A percentile compares a stretch with the other conserved stretches of the same genome.
These are phyloP conservation scores for Withania somnifera DNA, from an alignment of 305 asterid species.

Conservation along the genomic window DNA sequence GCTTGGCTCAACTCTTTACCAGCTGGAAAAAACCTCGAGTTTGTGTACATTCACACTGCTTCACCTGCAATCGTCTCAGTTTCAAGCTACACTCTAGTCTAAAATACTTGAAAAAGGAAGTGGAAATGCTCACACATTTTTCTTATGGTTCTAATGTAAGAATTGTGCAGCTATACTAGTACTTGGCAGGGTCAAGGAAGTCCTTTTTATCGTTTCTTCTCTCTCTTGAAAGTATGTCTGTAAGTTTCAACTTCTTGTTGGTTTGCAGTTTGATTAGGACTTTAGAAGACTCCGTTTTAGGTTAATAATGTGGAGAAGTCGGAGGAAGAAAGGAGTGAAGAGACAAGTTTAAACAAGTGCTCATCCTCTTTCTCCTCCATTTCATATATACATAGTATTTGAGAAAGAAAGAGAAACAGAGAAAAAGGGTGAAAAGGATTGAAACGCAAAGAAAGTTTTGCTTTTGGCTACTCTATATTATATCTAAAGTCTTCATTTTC, in stretches of 20 bases:
- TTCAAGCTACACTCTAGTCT: conserved; percentile 65
- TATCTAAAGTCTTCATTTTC: conserved; percentile 3
- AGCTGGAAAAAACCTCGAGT: conserved; percentile 85
- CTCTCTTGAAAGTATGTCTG: not conserved
- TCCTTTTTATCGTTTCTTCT: conserved; percentile 7
- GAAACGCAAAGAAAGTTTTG: conserved; percentile 30
- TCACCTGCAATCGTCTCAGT: conserved; percentile 69
- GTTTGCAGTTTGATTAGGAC: conserved; percentile 33
- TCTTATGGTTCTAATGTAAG: conserved; percentile 24
- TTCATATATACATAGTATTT: conserved; percentile 27
- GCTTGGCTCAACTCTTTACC: conserved; percentile 64
- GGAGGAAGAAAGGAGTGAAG: conserved; percentile 91
- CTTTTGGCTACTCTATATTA: conserved; percentile 21
- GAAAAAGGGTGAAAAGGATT: conserved; percentile 15
- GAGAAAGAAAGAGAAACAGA: conserved; percentile 1
- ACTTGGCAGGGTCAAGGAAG: conserved; percentile 14
- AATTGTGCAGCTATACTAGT: conserved; percentile 61
- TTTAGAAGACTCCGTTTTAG: conserved; percentile 19
- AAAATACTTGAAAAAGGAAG: conserved; percentile 2
- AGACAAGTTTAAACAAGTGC: conserved; percentile 65
- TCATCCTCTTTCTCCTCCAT: conserved; percentile 94
- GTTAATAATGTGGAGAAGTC: conserved; percentile 33
- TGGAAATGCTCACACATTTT: conserved; percentile 20
- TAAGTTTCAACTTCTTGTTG: conserved; percentile 29
- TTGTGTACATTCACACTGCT: conserved; percentile 84